phyloP scores from a whole-genome alignment of 768 basidiomycete genomes.

The Suillus sp. region DNA sequence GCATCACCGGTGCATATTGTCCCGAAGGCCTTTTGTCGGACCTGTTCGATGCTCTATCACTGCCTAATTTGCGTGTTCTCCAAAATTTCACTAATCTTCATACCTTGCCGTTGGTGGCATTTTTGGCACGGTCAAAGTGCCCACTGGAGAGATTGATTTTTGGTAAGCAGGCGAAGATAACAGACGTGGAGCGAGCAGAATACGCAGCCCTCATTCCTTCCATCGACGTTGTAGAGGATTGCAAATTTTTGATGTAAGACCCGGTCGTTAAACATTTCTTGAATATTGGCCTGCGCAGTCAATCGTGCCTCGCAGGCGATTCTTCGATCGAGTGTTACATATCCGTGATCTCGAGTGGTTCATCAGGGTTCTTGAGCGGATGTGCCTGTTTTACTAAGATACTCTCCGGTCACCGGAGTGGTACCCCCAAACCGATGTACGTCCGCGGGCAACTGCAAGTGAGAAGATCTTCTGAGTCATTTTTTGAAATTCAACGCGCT shows the following conservation, averaged over 20 bases:
- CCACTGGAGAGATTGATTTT: not conserved
- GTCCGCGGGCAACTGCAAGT: not conserved
- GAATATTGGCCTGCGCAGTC: not conserved
- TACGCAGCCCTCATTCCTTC: slow-evolving; percentile 23
- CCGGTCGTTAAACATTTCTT: not conserved
- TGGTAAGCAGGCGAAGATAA: slow-evolving; percentile 13
- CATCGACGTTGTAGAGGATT: not conserved
- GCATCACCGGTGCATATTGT: not conserved
- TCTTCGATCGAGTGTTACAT: not conserved
- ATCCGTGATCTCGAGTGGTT: not conserved
- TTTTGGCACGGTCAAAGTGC: slow-evolving; percentile 11
- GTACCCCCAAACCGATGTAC: too few species aligned
- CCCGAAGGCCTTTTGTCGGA: not conserved
- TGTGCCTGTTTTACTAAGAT: not conserved
- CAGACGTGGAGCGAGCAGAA: slow-evolving; percentile 17
- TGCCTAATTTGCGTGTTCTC: not conserved
- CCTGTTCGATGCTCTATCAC: not conserved
- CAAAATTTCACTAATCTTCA: too few species aligned
- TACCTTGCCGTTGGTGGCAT: slow-evolving; percentile 14
- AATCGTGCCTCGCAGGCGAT: not conserved
- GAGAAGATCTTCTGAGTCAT: not conserved
- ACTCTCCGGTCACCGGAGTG: too few species aligned
- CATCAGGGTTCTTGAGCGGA: not conserved
- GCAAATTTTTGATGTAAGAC: not conserved
- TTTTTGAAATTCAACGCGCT: not conserved